These are phyloP conservation scores for Monosiga brevicollis DNA, from an alignment of 78 protist genomes.

Conservation along the genomic window DNA sequence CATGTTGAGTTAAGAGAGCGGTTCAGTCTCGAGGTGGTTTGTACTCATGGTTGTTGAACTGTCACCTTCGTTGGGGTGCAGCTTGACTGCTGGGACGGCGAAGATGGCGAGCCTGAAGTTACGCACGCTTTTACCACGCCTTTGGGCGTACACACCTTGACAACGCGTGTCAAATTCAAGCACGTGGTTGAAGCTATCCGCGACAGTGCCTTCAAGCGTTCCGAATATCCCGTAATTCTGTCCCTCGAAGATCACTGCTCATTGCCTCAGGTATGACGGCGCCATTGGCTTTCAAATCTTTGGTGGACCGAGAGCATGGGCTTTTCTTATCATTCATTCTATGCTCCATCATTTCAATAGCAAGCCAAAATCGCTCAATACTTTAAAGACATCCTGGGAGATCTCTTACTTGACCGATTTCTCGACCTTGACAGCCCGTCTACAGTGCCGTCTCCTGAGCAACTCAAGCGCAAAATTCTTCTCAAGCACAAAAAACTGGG, in stretches of 20 bases:
- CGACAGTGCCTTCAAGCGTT: constrained; percentile 34
- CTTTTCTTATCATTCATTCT: not conserved
- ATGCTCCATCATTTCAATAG: not conserved
- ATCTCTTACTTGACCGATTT: not conserved
- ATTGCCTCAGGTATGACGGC: not conserved
- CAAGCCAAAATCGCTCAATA: not conserved
- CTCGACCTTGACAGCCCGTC: not conserved
- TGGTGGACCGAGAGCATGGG: not conserved
- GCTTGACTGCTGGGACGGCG: constrained; percentile 75
- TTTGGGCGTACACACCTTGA: not conserved
- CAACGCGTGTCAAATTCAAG: not conserved
- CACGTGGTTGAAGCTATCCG: not conserved
- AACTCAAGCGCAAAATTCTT: not conserved
- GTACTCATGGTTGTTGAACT: no score
- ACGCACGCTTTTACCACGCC: not conserved
- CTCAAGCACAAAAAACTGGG: not conserved
- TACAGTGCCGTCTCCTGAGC: constrained; percentile 10
- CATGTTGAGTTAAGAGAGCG: no score
- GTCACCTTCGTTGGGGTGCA: no score
- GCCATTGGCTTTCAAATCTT: not conserved
- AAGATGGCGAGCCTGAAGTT: not conserved
- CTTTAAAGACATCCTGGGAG: not conserved
- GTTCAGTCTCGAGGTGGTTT: no score
- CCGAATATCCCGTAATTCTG: constrained; percentile 66
- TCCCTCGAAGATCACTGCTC: constrained; percentile 60